Conservation (phyloP, 108 stramenopile species). For the Discostella pseudostelligera region DNA sequence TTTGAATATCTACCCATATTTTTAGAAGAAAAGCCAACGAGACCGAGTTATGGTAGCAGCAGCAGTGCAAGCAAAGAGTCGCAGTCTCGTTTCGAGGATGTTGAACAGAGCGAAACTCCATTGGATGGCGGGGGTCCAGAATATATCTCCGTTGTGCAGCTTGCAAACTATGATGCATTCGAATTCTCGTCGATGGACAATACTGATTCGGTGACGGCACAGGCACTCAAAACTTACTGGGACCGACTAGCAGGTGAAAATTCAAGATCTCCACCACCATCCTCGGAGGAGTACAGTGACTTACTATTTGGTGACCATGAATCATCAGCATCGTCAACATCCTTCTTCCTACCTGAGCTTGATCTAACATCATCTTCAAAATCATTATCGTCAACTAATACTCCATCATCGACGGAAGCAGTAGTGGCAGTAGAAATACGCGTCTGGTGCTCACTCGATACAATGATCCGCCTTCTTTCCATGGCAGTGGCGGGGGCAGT, state of each 20-base stretch:
- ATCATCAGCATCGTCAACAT: background rate
- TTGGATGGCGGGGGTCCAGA: too few relatives aligned
- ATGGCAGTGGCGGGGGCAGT: slow-evolving; percentile 13
- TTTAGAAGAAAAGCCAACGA: slow-evolving; percentile 26
- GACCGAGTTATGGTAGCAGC: too few relatives aligned
- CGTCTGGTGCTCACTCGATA: slow-evolving; percentile 34
- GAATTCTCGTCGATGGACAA: slow-evolving; percentile 13
- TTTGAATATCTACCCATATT: slow-evolving; percentile 40
- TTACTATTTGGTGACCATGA: slow-evolving; percentile 9
- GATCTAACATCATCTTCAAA: slow-evolving; percentile 1
- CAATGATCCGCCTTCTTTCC: slow-evolving; percentile 34
- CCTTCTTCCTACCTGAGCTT: slow-evolving; percentile 12
- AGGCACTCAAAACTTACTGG: slow-evolving; percentile 28
- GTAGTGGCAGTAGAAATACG: slow-evolving; percentile 33
- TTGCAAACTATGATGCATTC: slow-evolving; percentile 31
- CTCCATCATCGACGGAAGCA: slow-evolving; percentile 12
- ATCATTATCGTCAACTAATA: too few relatives aligned
- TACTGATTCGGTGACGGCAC: slow-evolving; percentile 16
- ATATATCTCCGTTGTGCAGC: slow-evolving; percentile 20
- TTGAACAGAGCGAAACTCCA: too few relatives aligned
- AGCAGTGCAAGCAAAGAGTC: too few relatives aligned
- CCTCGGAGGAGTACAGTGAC: too few relatives aligned
- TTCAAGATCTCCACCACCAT: background rate
- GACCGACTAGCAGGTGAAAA: background rate
- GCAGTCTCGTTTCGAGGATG: slow-evolving; percentile 7